Base-by-base conservation (phyloP, 75 land plant genomes). In the Larix kaempferi region DNA sequence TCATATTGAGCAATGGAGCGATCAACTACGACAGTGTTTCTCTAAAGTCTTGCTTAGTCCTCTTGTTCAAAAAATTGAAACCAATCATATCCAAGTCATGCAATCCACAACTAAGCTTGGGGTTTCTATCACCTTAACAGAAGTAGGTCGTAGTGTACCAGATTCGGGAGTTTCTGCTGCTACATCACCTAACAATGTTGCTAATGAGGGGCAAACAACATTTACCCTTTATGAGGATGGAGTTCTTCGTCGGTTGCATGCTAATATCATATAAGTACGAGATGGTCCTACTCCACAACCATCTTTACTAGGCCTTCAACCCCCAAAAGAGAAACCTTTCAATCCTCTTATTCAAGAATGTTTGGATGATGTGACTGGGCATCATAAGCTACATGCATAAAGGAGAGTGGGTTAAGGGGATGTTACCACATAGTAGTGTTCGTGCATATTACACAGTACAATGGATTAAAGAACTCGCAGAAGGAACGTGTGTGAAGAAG, bases 1-100 rank as follows among this genome's bases (percentile, higher is more conserved):
- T 55, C 87, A 90, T 33, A 93, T 98, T 83, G 99, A 98, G 82
- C 88, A 88, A 29, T 98, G 99, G 99, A 91, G 99, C 22, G 99
- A 98, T 65, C 76, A 79, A 54, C 87, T 98, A n/a, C 86, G 99
- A 78, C 99, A 98, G 67, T 98, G 99, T 98, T 91, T 98, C 78
- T 95, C 99, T 59, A 81, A 88, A 19, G 86, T 86, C 76, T 54
- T 98, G 85, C 83, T 98, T 2, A 87, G 82, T 23, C 99, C 98
- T 35, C 91, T 98, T 21, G 82, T 95, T 74, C 76, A 80, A 27
- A 98, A 95, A 79, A 93, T 95, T 71, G 95, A 88, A 57, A 82
- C 85, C 60, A 95, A 96, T 78, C 99, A 98, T 77, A 66, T 89
- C 56, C 96, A 96, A 97, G 94, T 98, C 26, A 91, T 93, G 91